phyloP scores from a whole-genome alignment of 371 early-diverging fungal genomes.

The Mucor mucedo region DNA sequence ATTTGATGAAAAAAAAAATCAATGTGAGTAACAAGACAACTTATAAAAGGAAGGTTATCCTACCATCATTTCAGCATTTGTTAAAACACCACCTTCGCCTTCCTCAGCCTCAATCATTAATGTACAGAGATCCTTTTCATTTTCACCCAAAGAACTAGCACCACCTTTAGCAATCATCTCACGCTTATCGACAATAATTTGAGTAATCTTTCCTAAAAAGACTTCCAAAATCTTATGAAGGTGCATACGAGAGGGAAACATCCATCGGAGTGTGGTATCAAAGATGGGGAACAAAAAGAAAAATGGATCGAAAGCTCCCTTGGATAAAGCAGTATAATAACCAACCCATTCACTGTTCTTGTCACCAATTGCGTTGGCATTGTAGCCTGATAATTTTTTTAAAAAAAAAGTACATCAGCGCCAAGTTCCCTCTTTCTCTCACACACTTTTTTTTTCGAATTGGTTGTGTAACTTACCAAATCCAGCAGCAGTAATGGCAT shows the following conservation, averaged over 20 bases:
- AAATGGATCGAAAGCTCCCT: conserved; percentile 34
- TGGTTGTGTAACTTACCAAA: conserved; percentile 30
- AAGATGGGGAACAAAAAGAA: conserved; percentile 54
- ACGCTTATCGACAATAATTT: conserved; percentile 47
- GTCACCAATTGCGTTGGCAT: conserved; percentile 36
- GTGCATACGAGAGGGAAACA: conserved; percentile 20
- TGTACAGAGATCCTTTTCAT: conserved; percentile 55
- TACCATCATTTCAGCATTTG: conserved; percentile 50
- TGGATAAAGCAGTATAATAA: conserved; percentile 32
- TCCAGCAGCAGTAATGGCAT: conserved; percentile 45
- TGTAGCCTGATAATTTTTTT: conserved; percentile 23
- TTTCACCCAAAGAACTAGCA: conserved; percentile 1
- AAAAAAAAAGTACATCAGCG: not conserved
- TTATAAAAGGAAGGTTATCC: conserved; percentile 17
- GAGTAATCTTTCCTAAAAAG: conserved; percentile 26
- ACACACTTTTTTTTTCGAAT: not conserved
- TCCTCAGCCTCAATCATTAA: conserved; percentile 59
- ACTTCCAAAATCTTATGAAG: conserved; percentile 21
- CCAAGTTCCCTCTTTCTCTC: too few relatives aligned
- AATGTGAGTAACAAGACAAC: conserved; percentile 1
- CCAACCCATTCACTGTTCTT: conserved; percentile 31
- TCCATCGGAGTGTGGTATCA: conserved; percentile 33
- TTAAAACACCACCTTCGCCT: conserved; percentile 26
- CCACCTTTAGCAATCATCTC: conserved; percentile 22
- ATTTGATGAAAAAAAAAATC: conserved; percentile 37